Evolutionary conservation across 129 eudicot species (phyloP), one percentile per base, ranked within the genome.

Genomic region (Logfia minima): DNA sequence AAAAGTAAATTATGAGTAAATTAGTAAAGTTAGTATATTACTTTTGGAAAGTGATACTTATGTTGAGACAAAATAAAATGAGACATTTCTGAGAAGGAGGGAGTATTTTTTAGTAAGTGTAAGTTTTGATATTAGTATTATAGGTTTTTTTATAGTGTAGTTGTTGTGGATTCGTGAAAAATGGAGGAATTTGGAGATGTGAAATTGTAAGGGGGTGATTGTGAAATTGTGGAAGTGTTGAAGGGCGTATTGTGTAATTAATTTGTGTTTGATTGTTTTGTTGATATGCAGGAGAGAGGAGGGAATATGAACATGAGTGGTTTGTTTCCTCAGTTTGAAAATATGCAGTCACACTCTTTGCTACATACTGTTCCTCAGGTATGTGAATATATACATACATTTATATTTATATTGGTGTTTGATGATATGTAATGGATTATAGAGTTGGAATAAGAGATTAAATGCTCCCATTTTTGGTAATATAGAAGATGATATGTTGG

Each of bases 281-380:
- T 70, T 70, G 68, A 51, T 81, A 58, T 72, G 83, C 92, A 93
- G 98, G 96, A 90, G 53, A 79, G 90, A 72, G 70, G 23, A 64
- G 98, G 79, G 51, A 86, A 84, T 9, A 71, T 87, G 83, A 84
- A 86, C 68, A 83, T 88, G 88, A 83, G 87, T 72, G 89, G 77
- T 74, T 75, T 90, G 74, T 90, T 90, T 88, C 89, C 96, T 13
- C 81, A 76, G 1, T 90, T 88, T 82, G 96, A 87, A 64, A 92
- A 86, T 48, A 79, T 88, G 76, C 98, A 92, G 81, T 77, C 86
- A 86, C 98, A 93, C 78, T 77, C 89, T 8, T 48, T 88, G 55
- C 81, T 87, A 65, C 90, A 89, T 67, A 52, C 91, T 31, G 89
- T 74, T 76, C 92, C 96, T 68, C 98, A 90, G 77, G 78, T 88